Conservation (phyloP, 2,329 filamentous ascomycete species). For the Pseudogymnoascus sp. region DNA sequence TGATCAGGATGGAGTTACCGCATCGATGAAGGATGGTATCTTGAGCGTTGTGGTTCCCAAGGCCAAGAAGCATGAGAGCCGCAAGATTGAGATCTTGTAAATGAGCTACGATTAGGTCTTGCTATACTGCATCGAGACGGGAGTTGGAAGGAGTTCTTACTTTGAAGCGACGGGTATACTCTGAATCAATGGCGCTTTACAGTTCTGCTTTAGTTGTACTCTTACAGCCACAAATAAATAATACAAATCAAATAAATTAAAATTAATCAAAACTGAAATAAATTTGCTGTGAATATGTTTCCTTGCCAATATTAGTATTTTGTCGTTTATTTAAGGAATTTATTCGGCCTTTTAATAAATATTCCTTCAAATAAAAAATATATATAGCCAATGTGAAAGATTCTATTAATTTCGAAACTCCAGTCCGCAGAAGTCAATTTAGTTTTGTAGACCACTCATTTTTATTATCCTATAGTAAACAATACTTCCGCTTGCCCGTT, state of each 20-base stretch:
- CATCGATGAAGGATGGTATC: slow-evolving; percentile 55
- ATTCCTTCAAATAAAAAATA: neutral
- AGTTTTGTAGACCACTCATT: neutral
- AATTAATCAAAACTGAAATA: neutral
- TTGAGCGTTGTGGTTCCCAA: slow-evolving; percentile 56
- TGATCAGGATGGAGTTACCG: slow-evolving; percentile 51
- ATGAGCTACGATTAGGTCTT: neutral
- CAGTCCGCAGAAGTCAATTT: neutral
- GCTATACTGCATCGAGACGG: neutral
- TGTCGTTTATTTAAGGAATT: neutral
- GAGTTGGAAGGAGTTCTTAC: neutral
- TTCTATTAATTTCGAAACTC: neutral
- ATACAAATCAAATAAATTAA: neutral
- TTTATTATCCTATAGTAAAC: neutral
- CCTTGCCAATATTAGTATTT: neutral
- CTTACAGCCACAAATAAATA: neutral
- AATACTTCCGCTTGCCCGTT: neutral
- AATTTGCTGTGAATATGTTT: neutral
- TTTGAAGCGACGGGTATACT: neutral
- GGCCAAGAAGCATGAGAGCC: slow-evolving; percentile 48
- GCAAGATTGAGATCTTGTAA: slow-evolving; percentile 33
- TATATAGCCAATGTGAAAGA: no score
- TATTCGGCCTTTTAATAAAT: no score
- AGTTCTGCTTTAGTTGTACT: slow-evolving; percentile 3
- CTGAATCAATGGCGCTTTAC: neutral